phyloP scores from a whole-genome alignment of 805 yeast species.

The Teunomyces stri region DNA sequence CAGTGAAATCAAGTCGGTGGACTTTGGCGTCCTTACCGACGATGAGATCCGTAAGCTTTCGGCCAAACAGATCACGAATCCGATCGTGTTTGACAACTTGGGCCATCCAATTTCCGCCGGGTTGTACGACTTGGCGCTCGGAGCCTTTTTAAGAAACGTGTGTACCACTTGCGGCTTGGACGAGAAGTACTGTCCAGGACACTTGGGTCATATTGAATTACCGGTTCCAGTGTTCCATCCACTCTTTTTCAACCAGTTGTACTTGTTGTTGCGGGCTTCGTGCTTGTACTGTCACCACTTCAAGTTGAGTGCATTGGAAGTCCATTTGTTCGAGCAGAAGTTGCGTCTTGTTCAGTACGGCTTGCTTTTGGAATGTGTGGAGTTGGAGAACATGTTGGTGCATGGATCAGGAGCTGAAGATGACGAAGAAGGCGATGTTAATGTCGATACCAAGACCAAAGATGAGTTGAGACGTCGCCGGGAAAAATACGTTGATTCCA shows the following conservation, averaged over 20 bases:
- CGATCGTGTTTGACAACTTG: conserved; percentile 90
- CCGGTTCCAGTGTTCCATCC: conserved; percentile 97
- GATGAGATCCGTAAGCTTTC: conserved; percentile 83
- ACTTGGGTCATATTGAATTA: conserved; percentile 94
- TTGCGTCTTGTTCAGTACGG: conserved; percentile 85
- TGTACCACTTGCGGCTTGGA: conserved; percentile 97
- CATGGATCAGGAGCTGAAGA: conserved; percentile 39
- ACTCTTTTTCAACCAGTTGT: conserved; percentile 87
- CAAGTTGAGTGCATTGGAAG: conserved; percentile 64
- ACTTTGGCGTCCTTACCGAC: conserved; percentile 80
- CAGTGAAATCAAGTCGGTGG: conserved; percentile 87
- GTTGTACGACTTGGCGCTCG: conserved; percentile 89
- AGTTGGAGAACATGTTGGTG: conserved; percentile 63
- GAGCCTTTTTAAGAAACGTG: conserved; percentile 84
- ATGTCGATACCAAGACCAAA: conserved; percentile 36
- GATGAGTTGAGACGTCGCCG: conserved; percentile 57
- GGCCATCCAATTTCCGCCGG: conserved; percentile 97
- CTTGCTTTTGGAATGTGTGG: conserved; percentile 70
- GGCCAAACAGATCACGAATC: conserved; percentile 93
- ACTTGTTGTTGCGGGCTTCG: conserved; percentile 73
- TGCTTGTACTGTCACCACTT: conserved; percentile 92
- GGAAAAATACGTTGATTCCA: conserved; percentile 64
- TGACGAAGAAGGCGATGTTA: conserved; percentile 47
- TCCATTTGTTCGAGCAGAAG: conserved; percentile 75
- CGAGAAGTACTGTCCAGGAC: conserved; percentile 95